These are phyloP conservation scores for Nothophytophthora sp. DNA, from an alignment of 352 stramenopile genomes.

Conservation along the genomic window DNA sequence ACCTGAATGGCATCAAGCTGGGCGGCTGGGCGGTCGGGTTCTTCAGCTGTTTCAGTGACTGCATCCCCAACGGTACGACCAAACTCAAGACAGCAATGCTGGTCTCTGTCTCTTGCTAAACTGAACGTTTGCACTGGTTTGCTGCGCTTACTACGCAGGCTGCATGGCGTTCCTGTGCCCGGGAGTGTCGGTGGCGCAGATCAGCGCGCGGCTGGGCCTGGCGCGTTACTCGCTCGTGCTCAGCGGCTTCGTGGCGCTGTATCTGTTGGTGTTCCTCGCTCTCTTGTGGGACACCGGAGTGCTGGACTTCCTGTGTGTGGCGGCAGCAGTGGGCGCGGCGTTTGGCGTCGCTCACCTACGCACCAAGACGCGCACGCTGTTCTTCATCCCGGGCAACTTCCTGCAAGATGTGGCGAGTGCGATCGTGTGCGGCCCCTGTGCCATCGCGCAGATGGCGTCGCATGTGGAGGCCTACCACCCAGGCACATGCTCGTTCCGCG, in stretches of 20 bases:
- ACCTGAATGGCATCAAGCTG: conserved; percentile 27
- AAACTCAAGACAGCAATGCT: background rate
- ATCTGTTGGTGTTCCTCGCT: conserved; percentile 35
- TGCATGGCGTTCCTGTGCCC: conserved; percentile 37
- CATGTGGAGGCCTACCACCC: conserved; percentile 42
- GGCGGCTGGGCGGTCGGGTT: conserved; percentile 21
- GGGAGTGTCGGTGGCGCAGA: conserved; percentile 35
- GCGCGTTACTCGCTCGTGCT: conserved; percentile 48
- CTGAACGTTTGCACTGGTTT: background rate
- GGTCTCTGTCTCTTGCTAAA: background rate
- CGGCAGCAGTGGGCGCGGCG: conserved; percentile 13
- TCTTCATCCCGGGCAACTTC: conserved; percentile 39
- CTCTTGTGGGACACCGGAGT: conserved; percentile 12
- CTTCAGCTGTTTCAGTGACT: conserved; percentile 22
- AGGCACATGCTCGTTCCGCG: conserved; percentile 32
- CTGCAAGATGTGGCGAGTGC: conserved; percentile 31
- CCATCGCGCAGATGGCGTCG: conserved; percentile 48
- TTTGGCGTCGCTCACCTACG: conserved; percentile 25
- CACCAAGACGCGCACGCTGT: conserved; percentile 41
- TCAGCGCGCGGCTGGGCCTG: conserved; percentile 34
- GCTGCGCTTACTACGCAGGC: conserved; percentile 6
- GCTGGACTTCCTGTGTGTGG: conserved; percentile 20
- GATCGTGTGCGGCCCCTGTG: conserved; percentile 40
- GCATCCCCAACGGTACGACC: conserved; percentile 39
- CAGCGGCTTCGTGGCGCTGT: conserved; percentile 28